Evolutionary conservation across 2,329 filamentous ascomycete genomes (phyloP).

Genomic region (Cercospora sp.): DNA sequence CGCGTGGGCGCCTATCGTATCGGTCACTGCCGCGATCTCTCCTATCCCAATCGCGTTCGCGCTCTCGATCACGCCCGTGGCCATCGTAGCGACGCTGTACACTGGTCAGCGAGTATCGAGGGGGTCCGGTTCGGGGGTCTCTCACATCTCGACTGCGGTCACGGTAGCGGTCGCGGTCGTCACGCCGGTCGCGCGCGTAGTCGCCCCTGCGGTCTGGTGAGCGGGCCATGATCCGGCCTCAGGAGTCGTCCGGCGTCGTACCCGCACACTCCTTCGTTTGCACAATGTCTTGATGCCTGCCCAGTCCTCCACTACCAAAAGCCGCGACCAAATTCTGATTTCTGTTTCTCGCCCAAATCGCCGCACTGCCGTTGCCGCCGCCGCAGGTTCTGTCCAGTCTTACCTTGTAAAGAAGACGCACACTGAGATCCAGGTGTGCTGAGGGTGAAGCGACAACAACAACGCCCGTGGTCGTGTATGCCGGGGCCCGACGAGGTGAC

Average conservation of each 20-base stretch:
- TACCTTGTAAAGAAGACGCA: background rate
- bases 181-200: constrained; percentile 20
- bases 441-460: background rate
- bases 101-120: constrained; percentile 13
- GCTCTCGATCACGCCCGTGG: constrained; percentile 19
- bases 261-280: constrained; percentile 8
- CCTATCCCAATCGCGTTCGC: constrained; percentile 26
- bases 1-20: constrained; percentile 24
- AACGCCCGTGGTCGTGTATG: background rate
- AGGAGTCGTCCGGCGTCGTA: constrained; percentile 13
- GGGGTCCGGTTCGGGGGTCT: background rate
- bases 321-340: background rate
- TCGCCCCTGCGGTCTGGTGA: constrained; percentile 32
- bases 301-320: background rate
- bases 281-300: background rate
- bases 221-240: constrained; percentile 28
- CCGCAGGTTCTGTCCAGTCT: background rate
- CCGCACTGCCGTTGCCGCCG: background rate
- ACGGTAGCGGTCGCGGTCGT: constrained; percentile 28
- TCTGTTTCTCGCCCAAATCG: background rate
- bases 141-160: constrained; percentile 23
- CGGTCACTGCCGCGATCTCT: constrained; percentile 25
- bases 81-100: constrained; percentile 16
- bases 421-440: background rate
- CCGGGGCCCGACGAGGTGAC: background rate